Percentiles rank a stretch among this genome's conserved stretches.
These are phyloP conservation scores for Saussurea involucrata DNA, from an alignment of 129 eudicot species.

Conservation along the genomic window DNA sequence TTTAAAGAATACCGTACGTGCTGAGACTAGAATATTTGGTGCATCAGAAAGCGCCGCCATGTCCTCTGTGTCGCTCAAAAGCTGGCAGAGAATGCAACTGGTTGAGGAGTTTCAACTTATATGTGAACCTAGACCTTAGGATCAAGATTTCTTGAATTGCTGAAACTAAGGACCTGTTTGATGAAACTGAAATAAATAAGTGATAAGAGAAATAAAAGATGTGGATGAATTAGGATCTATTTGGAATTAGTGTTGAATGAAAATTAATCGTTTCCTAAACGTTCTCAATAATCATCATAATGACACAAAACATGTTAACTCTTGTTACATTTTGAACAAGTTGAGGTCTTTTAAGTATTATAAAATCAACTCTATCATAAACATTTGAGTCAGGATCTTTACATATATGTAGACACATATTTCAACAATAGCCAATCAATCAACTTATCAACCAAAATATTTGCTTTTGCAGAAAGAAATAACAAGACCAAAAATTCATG, in stretches of 20 bases:
- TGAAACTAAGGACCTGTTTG: constrained; percentile 3
- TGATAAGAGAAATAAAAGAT: not conserved
- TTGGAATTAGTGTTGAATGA: not conserved
- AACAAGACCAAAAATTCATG: too few relatives aligned
- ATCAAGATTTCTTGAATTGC: constrained; percentile 15
- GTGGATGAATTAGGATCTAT: not conserved
- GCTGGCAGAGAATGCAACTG: constrained; percentile 57
- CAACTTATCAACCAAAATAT: too few relatives aligned
- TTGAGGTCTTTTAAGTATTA: too few relatives aligned
- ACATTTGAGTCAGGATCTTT: too few relatives aligned
- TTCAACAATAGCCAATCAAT: too few relatives aligned
- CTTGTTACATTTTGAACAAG: not conserved
- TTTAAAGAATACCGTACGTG: constrained; percentile 64
- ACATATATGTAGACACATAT: too few relatives aligned
- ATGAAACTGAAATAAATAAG: not conserved
- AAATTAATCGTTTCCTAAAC: not conserved
- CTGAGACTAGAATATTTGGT: constrained; percentile 82
- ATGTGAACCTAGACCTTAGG: constrained; percentile 14
- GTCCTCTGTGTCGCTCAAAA: constrained; percentile 48
- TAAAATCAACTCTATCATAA: too few relatives aligned
- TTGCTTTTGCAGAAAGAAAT: too few relatives aligned
- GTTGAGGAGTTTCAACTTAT: constrained; percentile 64
- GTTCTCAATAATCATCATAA: not conserved
- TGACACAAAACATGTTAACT: not conserved
- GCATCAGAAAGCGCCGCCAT: constrained; percentile 32